Percentiles rank a stretch among this genome's conserved stretches.
Conservation (phyloP, 495 filamentous ascomycete species). For the Sporormia fimetaria region DNA sequence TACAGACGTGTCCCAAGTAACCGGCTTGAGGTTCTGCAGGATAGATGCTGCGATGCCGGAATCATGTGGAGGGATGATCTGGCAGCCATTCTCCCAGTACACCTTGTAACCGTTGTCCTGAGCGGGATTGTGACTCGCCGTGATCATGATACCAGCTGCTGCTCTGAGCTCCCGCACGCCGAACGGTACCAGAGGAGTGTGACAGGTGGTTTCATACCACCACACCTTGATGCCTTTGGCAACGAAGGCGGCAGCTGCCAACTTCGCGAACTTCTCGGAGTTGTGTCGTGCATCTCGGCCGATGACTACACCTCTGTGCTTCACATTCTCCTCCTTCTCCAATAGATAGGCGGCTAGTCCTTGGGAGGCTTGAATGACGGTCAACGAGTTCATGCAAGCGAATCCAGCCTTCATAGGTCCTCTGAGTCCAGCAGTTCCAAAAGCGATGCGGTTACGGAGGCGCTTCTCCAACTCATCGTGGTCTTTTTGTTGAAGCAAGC, state of each 20-base stretch:
- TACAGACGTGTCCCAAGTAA: conserved; percentile 39
- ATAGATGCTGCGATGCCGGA: conserved; percentile 50
- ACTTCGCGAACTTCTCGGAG: conserved; percentile 50
- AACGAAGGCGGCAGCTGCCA: conserved; percentile 55
- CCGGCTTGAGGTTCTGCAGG: conserved; percentile 44
- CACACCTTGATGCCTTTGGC: conserved; percentile 50
- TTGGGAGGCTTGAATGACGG: conserved; percentile 62
- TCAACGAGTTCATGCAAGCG: conserved; percentile 56
- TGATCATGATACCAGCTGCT: conserved; percentile 61
- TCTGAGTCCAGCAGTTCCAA: conserved; percentile 60
- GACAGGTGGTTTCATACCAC: conserved; percentile 45
- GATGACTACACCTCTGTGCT: conserved; percentile 44
- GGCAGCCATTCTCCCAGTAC: conserved; percentile 58
- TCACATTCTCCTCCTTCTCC: conserved; percentile 30
- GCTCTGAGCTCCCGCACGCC: conserved; percentile 46
- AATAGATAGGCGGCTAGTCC: conserved; percentile 55
- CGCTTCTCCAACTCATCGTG: conserved; percentile 44
- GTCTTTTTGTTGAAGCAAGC: conserved; percentile 40
- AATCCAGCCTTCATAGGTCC: conserved; percentile 62
- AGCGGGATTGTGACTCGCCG: conserved; percentile 60
- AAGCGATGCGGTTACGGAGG: conserved; percentile 49
- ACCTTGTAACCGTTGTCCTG: conserved; percentile 68
- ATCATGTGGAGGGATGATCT: conserved; percentile 59
- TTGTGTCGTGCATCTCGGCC: conserved; percentile 60
- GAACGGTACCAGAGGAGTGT: conserved; percentile 62